Percentiles rank a stretch among this genome's conserved stretches.
These are phyloP conservation scores for Vaccinium macrocarpon DNA, from an alignment of 148 eudicot genomes.

Conservation along the genomic window DNA sequence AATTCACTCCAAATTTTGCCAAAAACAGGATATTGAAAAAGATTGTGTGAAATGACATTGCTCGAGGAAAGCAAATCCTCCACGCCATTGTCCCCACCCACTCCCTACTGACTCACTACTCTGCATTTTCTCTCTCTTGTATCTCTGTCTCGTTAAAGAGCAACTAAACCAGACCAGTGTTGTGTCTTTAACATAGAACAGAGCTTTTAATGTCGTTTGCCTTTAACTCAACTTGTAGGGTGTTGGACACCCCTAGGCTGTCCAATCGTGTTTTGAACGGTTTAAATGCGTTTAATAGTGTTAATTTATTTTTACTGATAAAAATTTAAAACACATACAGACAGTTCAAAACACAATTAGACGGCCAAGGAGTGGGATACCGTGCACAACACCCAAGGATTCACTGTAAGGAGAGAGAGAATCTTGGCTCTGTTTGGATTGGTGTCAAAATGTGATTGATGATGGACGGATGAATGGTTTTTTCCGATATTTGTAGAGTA, in stretches of 20 bases:
- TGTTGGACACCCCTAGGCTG: too few relatives aligned
- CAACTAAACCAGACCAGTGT: not conserved
- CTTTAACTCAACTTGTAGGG: not conserved
- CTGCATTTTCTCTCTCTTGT: not conserved
- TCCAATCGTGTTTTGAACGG: too few relatives aligned
- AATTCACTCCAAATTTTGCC: not conserved
- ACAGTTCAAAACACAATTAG: too few relatives aligned
- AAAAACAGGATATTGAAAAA: not conserved
- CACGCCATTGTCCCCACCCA: not conserved
- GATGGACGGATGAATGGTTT: not conserved
- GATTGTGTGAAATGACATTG: slow-evolving; percentile 2
- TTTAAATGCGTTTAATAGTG: too few relatives aligned
- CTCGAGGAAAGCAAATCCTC: not conserved
- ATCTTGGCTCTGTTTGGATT: not conserved
- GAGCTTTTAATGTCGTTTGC: not conserved
- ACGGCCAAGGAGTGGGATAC: too few relatives aligned
- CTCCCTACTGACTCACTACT: not conserved
- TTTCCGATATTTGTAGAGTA: not conserved
- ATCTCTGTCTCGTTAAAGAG: not conserved
- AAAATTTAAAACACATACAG: too few relatives aligned
- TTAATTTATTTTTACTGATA: too few relatives aligned
- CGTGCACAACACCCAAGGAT: too few relatives aligned
- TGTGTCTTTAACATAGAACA: not conserved
- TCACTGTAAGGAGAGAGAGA: not conserved
- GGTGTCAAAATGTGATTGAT: not conserved